Conservation (phyloP, 768 basidiomycete genomes). For the Pseudohyphozyma bogoriensis region DNA sequence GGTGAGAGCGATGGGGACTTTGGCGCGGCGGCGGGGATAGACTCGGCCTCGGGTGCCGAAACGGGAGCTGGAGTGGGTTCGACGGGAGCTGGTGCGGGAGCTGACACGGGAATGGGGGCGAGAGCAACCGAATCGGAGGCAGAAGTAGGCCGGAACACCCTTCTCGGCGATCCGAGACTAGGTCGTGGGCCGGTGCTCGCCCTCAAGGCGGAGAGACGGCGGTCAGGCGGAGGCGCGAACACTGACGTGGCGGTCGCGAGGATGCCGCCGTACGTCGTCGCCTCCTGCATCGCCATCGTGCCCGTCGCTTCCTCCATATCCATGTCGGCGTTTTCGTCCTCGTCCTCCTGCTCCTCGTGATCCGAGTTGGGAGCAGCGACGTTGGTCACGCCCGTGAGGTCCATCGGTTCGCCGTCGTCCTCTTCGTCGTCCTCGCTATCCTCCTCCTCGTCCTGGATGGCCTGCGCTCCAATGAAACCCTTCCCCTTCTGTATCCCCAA, state of each 20-base stretch:
- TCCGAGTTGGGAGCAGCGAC: neutral
- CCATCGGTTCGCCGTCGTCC: conserved; percentile 13
- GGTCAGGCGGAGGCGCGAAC: no score
- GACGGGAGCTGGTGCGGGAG: no score
- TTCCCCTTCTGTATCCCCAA: conserved; percentile 14
- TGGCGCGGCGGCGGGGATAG: no score
- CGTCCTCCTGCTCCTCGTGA: neutral
- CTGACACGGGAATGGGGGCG: no score
- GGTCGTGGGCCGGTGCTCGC: no score
- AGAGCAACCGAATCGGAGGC: no score
- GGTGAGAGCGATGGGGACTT: no score
- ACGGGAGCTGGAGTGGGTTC: no score
- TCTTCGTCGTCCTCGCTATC: conserved; percentile 26
- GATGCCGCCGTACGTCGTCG: conserved; percentile 21
- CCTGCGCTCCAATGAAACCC: neutral
- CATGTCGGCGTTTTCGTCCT: neutral
- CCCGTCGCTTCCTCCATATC: conserved; percentile 4
- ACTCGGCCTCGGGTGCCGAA: neutral
- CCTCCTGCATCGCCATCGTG: conserved; percentile 28
- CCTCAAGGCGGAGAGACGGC: no score
- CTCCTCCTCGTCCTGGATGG: neutral
- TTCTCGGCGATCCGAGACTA: no score
- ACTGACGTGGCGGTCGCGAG: neutral
- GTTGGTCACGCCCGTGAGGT: conserved; percentile 5
- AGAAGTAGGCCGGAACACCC: no score